A percentile compares a stretch with the other conserved stretches of the same genome.
These are phyloP conservation scores for Colletotrichum phormii DNA, from an alignment of 2,329 filamentous ascomycete genomes.

Conservation along the genomic window DNA sequence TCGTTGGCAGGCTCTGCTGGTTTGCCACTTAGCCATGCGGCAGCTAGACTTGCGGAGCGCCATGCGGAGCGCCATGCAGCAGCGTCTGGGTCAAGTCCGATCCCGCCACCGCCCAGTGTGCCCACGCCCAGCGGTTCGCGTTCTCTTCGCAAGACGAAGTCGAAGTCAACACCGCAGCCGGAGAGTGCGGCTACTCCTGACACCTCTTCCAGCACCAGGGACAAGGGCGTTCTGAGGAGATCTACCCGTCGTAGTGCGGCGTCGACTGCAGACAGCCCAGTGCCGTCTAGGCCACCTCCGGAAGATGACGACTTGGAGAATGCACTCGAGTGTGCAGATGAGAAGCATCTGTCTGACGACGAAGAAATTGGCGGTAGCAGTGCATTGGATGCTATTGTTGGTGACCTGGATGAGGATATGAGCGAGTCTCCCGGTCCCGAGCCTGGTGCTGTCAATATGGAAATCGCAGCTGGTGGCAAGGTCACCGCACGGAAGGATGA, in stretches of 20 bases:
- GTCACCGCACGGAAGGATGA: slow-evolving; percentile 94
- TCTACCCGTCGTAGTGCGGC: slow-evolving; percentile 70
- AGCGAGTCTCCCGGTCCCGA: slow-evolving; percentile 79
- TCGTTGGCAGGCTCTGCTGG: slow-evolving; percentile 80
- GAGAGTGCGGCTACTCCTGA: slow-evolving; percentile 56
- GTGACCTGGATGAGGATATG: slow-evolving; percentile 88
- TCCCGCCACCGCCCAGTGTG: slow-evolving; percentile 48
- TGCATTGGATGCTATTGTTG: slow-evolving; percentile 87
- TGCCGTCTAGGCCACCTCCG: slow-evolving; percentile 62
- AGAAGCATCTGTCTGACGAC: slow-evolving; percentile 82
- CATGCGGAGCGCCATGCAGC: slow-evolving; percentile 56
- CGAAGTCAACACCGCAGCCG: slow-evolving; percentile 55
- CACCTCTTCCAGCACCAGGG: slow-evolving; percentile 61
- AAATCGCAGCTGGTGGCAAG: slow-evolving; percentile 86
- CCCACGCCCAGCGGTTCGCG: slow-evolving; percentile 58
- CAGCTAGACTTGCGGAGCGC: slow-evolving; percentile 60
- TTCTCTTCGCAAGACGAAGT: slow-evolving; percentile 58
- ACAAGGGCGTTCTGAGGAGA: slow-evolving; percentile 70
- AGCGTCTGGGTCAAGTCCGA: slow-evolving; percentile 50
- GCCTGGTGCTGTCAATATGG: slow-evolving; percentile 89
- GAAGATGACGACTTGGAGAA: slow-evolving; percentile 72
- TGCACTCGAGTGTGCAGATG: slow-evolving; percentile 91
- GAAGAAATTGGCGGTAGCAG: slow-evolving; percentile 74
- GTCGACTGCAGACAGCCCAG: slow-evolving; percentile 61
- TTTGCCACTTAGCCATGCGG: slow-evolving; percentile 62